Percentiles rank a stretch among this genome's conserved stretches.
These are phyloP conservation scores for Eutrema yunnanense DNA, from an alignment of 345 rosid species.

Conservation along the genomic window DNA sequence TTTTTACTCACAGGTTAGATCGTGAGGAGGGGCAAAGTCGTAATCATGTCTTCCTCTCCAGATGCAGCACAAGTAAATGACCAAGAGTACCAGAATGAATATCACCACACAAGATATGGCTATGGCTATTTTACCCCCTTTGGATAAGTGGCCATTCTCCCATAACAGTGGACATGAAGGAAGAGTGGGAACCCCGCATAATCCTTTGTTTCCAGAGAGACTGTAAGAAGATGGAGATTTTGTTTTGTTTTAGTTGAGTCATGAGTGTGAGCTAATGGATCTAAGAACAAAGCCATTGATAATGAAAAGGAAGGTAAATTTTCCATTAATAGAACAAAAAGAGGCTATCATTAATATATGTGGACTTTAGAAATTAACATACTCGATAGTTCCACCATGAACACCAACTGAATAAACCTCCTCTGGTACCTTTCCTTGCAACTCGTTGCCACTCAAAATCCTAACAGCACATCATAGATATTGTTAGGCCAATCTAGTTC, in stretches of 20 bases:
- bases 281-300: neutral
- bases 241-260: neutral
- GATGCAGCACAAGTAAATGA: conserved; percentile 54
- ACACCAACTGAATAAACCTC: conserved; percentile 82
- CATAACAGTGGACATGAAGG: conserved; percentile 73
- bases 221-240: conserved; percentile 33
- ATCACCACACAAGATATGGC: conserved; percentile 49
- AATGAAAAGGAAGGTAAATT: neutral
- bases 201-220: conserved; percentile 84
- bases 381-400: conserved; percentile 95
- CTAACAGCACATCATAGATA: conserved; percentile 33
- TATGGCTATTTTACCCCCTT: conserved; percentile 71
- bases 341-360: neutral
- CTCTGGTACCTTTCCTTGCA: conserved; percentile 85
- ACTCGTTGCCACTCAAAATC: conserved; percentile 56
- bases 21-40: conserved; percentile 92
- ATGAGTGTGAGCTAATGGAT: neutral
- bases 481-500: neutral
- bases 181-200: conserved; percentile 82
- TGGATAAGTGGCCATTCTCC: conserved; percentile 82
- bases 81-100: conserved; percentile 37
- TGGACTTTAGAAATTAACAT: conserved; percentile 19
- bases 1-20: conserved; percentile 65
- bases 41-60: conserved; percentile 69
- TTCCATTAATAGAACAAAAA: neutral